These are phyloP conservation scores for Trifolium fragiferum DNA, from an alignment of 306 rosid genomes.

Conservation along the genomic window DNA sequence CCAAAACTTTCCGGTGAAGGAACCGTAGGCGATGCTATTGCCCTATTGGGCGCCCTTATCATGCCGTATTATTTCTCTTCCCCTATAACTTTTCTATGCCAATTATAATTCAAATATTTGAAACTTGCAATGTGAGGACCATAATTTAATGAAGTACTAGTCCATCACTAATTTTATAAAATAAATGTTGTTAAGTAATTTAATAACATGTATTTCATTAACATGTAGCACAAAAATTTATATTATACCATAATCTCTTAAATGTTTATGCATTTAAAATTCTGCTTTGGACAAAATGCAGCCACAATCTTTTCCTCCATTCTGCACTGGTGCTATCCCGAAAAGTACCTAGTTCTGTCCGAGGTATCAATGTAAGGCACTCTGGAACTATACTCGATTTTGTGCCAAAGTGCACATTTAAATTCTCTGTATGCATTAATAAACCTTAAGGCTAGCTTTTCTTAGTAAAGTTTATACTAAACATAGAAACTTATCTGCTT, in stretches of 20 bases:
- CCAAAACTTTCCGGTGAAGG: constrained; percentile 71
- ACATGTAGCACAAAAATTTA: background rate
- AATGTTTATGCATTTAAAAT: background rate
- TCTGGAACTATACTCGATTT: background rate
- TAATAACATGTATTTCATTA: background rate
- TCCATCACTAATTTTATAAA: background rate
- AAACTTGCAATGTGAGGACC: background rate
- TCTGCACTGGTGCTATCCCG: constrained; percentile 92
- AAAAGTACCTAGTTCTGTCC: constrained; percentile 69
- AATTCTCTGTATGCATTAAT: background rate
- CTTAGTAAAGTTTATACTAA: background rate
- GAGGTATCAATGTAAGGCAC: constrained; percentile 73
- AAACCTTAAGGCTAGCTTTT: background rate
- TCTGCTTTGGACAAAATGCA: constrained; percentile 39
- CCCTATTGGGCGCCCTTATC: constrained; percentile 86
- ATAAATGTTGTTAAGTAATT: background rate
- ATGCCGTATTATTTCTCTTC: constrained; percentile 70
- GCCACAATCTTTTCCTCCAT: constrained; percentile 93
- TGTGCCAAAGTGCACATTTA: constrained; percentile 1
- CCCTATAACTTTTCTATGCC: background rate
- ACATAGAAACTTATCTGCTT: background rate
- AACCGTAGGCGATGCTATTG: constrained; percentile 84
- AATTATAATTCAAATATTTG: background rate
- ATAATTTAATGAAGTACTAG: background rate
- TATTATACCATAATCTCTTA: background rate